Conservation (phyloP, 2,329 filamentous ascomycete species). For the Xylaria sp. region DNA sequence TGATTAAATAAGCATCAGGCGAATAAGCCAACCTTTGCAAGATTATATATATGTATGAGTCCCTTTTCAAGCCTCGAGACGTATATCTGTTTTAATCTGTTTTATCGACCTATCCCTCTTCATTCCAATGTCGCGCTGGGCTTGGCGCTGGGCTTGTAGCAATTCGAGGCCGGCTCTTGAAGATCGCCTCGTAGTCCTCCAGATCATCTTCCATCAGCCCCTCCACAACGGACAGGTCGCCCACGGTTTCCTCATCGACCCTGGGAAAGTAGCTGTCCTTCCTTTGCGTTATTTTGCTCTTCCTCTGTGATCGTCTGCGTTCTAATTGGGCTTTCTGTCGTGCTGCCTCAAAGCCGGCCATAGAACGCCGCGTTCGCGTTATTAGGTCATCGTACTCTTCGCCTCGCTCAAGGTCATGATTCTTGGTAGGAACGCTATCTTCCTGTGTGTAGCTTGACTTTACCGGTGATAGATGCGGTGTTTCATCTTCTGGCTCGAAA, state of each 20-base stretch:
- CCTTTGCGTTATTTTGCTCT: conserved; percentile 48
- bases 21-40: neutral
- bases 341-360: conserved; percentile 66
- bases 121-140: conserved; percentile 38
- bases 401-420: conserved; percentile 30
- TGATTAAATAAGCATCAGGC: neutral
- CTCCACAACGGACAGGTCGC: conserved; percentile 49
- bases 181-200: conserved; percentile 73
- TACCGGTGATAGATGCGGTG: conserved; percentile 28
- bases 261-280: conserved; percentile 55
- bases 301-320: conserved; percentile 56
- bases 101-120: neutral
- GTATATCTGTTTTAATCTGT: neutral
- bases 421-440: conserved; percentile 29
- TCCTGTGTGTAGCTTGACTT: conserved; percentile 27
- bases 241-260: conserved; percentile 51
- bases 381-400: conserved; percentile 56
- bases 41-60: neutral
- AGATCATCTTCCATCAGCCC: conserved; percentile 67
- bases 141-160: conserved; percentile 72
- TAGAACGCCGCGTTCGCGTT: conserved; percentile 64
- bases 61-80: neutral
- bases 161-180: conserved; percentile 82
- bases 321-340: conserved; percentile 66
- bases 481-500: conserved; percentile 43